phyloP scores from a whole-genome alignment of 2,329 filamentous ascomycete genomes.

The Knoxdaviesia capensis region DNA sequence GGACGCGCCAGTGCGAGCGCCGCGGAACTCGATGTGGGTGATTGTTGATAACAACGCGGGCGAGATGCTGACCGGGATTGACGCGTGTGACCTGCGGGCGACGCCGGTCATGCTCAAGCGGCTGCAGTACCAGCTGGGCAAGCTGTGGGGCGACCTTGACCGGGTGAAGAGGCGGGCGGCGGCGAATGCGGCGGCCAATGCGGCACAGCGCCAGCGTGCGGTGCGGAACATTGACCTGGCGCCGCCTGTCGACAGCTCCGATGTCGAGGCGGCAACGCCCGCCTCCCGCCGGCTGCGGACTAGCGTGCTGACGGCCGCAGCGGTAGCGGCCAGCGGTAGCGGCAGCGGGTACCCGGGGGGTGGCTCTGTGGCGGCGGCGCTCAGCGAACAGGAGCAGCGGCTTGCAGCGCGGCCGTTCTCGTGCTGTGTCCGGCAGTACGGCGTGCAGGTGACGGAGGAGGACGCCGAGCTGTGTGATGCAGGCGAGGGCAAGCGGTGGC shows the following conservation, averaged over 20 bases:
- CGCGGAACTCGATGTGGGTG: conserved; percentile 26
- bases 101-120: conserved; percentile 28
- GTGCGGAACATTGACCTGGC: conserved; percentile 11
- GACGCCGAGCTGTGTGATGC: conserved; percentile 22
- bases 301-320: background rate
- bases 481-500: conserved; percentile 30
- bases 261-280: conserved; percentile 10
- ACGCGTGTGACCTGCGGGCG: conserved; percentile 31
- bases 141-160: conserved; percentile 72
- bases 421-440: conserved; percentile 56
- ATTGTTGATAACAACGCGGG: conserved; percentile 40
- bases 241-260: conserved; percentile 18
- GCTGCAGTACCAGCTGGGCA: conserved; percentile 57
- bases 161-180: conserved; percentile 35
- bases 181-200: conserved; percentile 9
- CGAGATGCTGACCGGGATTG: conserved; percentile 25
- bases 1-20: background rate
- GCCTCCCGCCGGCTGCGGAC: too few species aligned
- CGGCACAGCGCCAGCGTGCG: conserved; percentile 7
- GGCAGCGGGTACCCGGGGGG: too few species aligned
- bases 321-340: background rate
- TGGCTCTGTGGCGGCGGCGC: too few species aligned
- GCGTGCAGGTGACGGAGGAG: conserved; percentile 24
- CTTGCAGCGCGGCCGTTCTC: conserved; percentile 34
- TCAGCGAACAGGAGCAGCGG: too few species aligned